Conservation (phyloP, 169 alveolate genomes). For the Plasmodium adleri region DNA sequence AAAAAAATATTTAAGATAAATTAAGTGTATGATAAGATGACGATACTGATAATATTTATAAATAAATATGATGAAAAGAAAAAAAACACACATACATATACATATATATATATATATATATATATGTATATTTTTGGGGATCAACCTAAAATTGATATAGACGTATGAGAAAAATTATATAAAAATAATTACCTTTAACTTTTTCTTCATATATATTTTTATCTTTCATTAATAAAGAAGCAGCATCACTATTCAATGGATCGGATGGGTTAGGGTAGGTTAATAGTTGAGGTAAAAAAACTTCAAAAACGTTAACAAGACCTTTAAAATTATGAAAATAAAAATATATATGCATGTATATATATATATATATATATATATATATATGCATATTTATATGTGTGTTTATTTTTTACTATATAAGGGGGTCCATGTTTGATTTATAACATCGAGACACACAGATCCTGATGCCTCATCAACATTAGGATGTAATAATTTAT, state of each 20-base stretch:
- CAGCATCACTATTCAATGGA: conserved; percentile 98
- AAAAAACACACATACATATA: too few species aligned
- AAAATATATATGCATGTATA: not conserved
- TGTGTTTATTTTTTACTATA: conserved; percentile 82
- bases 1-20: not conserved
- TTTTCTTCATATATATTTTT: conserved; percentile 91
- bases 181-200: conserved; percentile 88
- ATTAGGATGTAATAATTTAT: conserved; percentile 95
- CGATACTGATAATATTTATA: too few species aligned
- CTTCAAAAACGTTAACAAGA: conserved; percentile 95
- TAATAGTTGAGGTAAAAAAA: conserved; percentile 95
- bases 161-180: too few species aligned
- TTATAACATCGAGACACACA: conserved; percentile 97
- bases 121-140: too few species aligned
- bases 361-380: not conserved
- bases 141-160: too few species aligned
- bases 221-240: conserved; percentile 92
- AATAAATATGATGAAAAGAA: conserved; percentile 2
- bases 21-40: too few species aligned
- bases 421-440: conserved; percentile 98
- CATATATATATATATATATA: too few species aligned
- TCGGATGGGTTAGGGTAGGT: conserved; percentile 97
- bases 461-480: conserved; percentile 98
- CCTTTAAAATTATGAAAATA: conserved; percentile 80
- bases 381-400: conserved; percentile 13